phyloP scores from a whole-genome alignment of 73 alveolate genomes.

The Tetrahymena elliotti region DNA sequence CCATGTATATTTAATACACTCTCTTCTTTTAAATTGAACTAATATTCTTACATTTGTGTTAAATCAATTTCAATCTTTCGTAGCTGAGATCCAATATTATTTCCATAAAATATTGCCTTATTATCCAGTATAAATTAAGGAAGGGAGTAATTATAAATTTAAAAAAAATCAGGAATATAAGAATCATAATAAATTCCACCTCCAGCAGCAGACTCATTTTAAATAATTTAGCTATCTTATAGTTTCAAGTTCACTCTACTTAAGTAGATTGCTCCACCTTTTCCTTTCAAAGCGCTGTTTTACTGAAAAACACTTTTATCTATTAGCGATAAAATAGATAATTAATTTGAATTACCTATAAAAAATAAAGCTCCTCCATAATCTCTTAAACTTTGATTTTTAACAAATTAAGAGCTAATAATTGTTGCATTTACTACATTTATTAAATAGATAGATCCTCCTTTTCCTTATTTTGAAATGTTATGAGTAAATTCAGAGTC shows the following conservation, averaged over 20 bases:
- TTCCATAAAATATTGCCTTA: neutral
- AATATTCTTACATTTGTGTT: neutral
- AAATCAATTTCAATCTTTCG: neutral
- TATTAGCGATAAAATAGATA: neutral
- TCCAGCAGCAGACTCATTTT: neutral
- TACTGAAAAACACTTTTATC: neutral
- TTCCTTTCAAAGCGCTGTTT: neutral
- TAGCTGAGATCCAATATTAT: neutral
- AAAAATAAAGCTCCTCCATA: neutral
- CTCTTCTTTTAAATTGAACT: neutral
- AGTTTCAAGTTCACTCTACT: neutral
- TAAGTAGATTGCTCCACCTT: neutral
- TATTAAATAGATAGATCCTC: neutral
- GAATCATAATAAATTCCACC: neutral
- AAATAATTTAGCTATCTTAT: neutral
- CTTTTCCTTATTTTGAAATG: neutral
- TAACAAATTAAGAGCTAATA: neutral
- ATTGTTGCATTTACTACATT: neutral
- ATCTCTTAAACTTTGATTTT: neutral
- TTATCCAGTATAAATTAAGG: neutral
- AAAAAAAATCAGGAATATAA: neutral
- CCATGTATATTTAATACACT: neutral
- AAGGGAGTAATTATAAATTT: neutral
- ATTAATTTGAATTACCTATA: neutral
- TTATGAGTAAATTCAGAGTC: neutral